Evolutionary conservation across 768 basidiomycete species (phyloP).

Genomic region (Auricularia sp.): DNA sequence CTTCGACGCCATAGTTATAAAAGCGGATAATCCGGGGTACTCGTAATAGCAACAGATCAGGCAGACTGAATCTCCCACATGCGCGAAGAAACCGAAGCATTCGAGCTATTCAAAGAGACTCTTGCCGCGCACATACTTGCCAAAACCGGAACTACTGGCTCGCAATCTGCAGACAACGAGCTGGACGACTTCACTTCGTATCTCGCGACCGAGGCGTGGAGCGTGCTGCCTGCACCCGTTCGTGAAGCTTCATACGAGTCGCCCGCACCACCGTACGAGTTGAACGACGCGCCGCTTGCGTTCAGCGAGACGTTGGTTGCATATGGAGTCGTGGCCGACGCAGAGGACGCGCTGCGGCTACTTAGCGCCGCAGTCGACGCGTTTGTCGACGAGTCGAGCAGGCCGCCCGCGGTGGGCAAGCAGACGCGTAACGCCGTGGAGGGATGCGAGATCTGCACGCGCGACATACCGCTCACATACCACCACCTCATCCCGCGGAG

Average conservation of each 20-base stretch:
- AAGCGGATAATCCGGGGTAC: too few species aligned
- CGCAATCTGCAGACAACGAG: constrained; percentile 16
- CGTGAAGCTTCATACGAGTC: constrained; percentile 31
- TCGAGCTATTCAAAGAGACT: background rate
- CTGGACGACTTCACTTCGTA: constrained; percentile 47
- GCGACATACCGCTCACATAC: constrained; percentile 48
- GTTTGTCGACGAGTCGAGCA: constrained; percentile 36
- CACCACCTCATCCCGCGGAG: constrained; percentile 51
- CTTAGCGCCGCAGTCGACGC: constrained; percentile 30
- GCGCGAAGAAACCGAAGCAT: background rate
- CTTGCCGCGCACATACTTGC: background rate
- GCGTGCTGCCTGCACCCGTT: constrained; percentile 27
- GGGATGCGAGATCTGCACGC: constrained; percentile 51
- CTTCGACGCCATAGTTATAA: too few species aligned
- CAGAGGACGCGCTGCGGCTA: constrained; percentile 30
- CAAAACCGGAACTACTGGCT: background rate
- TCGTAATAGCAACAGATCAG: background rate
- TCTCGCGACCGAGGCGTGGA: constrained; percentile 42
- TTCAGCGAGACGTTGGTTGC: constrained; percentile 42
- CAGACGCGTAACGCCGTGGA: constrained; percentile 32
- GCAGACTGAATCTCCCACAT: background rate
- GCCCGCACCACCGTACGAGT: constrained; percentile 20
- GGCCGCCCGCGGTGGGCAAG: constrained; percentile 43
- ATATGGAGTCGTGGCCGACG: constrained; percentile 27
- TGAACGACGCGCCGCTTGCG: constrained; percentile 27